Evolutionary conservation across 2,329 filamentous ascomycete species (phyloP).

Genomic region (Rugonectria rugulosa): DNA sequence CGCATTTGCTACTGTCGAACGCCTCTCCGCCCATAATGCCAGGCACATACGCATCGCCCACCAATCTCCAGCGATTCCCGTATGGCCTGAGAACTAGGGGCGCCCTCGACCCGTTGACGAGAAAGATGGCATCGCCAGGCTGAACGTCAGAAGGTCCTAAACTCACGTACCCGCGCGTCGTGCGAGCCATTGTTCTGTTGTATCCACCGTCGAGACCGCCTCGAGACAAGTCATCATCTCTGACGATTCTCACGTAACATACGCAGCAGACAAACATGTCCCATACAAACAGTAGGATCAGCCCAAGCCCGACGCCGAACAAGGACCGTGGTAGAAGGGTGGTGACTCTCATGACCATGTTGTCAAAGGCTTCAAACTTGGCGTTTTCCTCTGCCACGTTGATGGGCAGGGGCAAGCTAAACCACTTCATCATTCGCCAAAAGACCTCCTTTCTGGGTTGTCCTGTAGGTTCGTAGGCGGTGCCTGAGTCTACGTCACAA

Average conservation of each 20-base stretch:
- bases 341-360: neutral
- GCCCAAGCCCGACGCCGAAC: neutral
- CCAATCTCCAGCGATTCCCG: neutral
- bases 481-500: neutral
- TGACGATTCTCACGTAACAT: neutral
- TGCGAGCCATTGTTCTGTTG: neutral
- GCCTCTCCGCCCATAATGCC: neutral
- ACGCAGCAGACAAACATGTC: neutral
- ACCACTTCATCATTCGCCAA: neutral
- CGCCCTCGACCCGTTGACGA: neutral
- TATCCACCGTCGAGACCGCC: neutral
- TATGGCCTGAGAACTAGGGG: neutral
- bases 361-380: neutral
- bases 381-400: neutral
- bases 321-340: neutral
- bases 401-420: too few species aligned
- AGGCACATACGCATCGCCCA: neutral
- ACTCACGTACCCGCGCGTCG: neutral
- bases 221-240: neutral
- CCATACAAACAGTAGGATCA: neutral
- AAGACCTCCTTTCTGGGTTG: neutral
- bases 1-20: neutral
- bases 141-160: neutral
- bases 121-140: neutral
- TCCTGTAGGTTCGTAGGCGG: neutral